Base-by-base conservation (phyloP, 2,329 filamentous ascomycete genomes). In the Scytalidium lignicola region DNA sequence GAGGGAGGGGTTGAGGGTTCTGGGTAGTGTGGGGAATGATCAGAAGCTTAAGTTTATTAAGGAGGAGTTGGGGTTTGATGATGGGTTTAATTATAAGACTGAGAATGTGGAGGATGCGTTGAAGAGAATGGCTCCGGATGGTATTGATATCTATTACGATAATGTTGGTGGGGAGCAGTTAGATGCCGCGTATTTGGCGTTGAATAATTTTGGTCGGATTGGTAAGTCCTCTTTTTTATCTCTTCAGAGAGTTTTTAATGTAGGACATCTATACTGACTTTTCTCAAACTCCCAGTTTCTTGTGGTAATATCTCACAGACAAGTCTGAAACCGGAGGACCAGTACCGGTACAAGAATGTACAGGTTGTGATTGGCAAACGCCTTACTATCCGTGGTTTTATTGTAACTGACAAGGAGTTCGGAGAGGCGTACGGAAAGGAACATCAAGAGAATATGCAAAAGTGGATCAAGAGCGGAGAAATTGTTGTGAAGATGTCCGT, bases 131-230 rank as follows among this genome's bases (percentile, higher is more conserved):
- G 84, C 83, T 1, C 83, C 83, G 1, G 67, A 86, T 20, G 86
- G 86, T 2, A 73, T 90, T 52, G 85, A 90, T 63, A 86, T 90
- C 63, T 89, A 90, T 72, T 90, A 84, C 62, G 86, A 90, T 68
- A 90, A 90, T 60, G 86, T 87, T 10, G 86, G 86, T 17, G 86
- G 86, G 29, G 85, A 88, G 67, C 81, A 85, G 54, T 73, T 89
- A 46, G 82, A 87, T 58, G 84, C 83, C 37, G 81, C 83, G 0
- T 68, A 90, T 46, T 71, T 74, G 21, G 70, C 72, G 48, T 71
- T 87, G 68, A 87, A 85, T 51, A 59, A 71, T 47, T 79, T 74
- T 52, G 86, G 84, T 8, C 76, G 85, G 49, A 81, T 89, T 46
- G 32, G 32, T 37, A 15, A 37, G 32, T 37, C 5, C 15, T 37